Evolutionary conservation across 495 filamentous ascomycete species (phyloP).

Genomic region (Viridothelium virens): DNA sequence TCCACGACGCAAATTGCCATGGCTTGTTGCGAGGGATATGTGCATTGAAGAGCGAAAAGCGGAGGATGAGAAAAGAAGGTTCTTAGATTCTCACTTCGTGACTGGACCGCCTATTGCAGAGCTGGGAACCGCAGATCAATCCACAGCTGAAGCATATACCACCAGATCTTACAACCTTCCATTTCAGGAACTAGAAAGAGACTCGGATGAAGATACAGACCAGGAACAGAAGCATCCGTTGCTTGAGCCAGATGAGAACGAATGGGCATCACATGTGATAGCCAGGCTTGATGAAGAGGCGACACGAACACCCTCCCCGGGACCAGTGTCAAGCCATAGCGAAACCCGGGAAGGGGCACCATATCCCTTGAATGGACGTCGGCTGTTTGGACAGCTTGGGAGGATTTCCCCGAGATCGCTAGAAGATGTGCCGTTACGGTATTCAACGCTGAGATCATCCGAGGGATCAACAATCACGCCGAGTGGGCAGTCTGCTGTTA

Average conservation of each 20-base stretch:
- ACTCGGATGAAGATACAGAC: neutral
- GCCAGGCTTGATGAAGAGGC: neutral
- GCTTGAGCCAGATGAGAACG: neutral
- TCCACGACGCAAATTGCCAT: neutral
- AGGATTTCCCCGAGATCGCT: neutral
- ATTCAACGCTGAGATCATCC: neutral
- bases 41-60: neutral
- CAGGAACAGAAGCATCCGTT: neutral
- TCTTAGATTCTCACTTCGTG: neutral
- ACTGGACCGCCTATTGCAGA: neutral
- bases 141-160: neutral
- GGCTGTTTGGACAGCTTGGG: too few species aligned
- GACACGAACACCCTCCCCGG: neutral
- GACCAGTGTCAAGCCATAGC: too few species aligned
- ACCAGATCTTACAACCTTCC: neutral
- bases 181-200: neutral
- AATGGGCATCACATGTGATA: neutral
- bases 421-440: neutral
- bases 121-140: neutral
- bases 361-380: neutral
- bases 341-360: neutral
- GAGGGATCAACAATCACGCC: neutral
- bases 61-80: neutral
- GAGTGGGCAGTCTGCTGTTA: neutral
- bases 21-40: neutral